phyloP scores from a whole-genome alignment of 345 rosid genomes.

The Geranium rotundifolium region DNA sequence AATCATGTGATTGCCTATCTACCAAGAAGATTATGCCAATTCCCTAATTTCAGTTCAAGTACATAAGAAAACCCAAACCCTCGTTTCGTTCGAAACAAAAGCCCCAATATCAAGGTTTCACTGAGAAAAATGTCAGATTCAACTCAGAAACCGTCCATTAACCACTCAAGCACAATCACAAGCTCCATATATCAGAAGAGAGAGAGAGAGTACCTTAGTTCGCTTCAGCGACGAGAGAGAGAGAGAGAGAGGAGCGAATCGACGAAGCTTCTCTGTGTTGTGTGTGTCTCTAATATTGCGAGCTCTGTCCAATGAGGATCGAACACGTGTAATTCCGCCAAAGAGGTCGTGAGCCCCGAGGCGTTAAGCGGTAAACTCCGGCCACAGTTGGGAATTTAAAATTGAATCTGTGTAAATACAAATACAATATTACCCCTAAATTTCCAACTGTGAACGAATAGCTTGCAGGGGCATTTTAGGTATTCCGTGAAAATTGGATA shows the following conservation, averaged over 20 bases:
- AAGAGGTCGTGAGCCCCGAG: neutral
- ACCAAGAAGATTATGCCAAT: too few species aligned
- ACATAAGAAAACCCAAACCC: neutral
- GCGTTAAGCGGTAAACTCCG: neutral
- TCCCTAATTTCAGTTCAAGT: neutral
- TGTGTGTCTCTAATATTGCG: neutral
- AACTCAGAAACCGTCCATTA: neutral
- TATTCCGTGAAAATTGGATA: too few species aligned
- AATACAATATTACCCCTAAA: neutral
- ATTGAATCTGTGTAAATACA: too few species aligned
- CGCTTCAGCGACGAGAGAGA: too few species aligned
- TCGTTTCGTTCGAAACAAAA: neutral
- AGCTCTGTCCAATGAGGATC: neutral
- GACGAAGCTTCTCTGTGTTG: too few species aligned
- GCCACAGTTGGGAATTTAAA: neutral
- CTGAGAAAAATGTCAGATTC: neutral
- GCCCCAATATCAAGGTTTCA: neutral
- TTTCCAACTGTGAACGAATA: neutral
- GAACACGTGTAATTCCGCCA: neutral
- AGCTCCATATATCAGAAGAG: too few species aligned
- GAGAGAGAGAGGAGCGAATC: too few species aligned
- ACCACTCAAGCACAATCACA: neutral
- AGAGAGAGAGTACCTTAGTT: too few species aligned
- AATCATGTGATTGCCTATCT: too few species aligned
- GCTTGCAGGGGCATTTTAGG: neutral